Evolutionary conservation across 257 asterid species (phyloP), one percentile per base, ranked within the genome.

Genomic region (Capsicum pubescens): DNA sequence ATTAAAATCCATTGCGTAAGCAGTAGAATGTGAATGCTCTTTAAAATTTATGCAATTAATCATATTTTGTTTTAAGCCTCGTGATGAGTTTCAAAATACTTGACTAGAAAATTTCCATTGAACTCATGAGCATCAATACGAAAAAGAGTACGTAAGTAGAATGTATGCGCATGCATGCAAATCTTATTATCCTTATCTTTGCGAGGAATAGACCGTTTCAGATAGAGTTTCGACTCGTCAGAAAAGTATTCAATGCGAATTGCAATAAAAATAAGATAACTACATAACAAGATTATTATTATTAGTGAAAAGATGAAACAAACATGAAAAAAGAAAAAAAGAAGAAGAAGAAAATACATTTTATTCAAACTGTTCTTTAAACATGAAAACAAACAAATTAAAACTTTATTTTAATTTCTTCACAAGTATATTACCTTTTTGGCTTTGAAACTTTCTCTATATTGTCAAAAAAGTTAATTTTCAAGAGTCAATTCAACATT

Each of bases 401-500:
- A 46, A 72, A 71, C 10, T 6, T 17, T 70, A 9, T 44, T 48
- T 46, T 2, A 19, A 63, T 42, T 4, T 46, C 42, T 46, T 11
- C 59, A 46, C 59, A 19, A 36, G 32, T 67, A 66, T 35, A 48
- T 19, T 64, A 26, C 80, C 42, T 26, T 19, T 72, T 19, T 48
- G 12, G 80, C 42, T 52, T 48, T 72, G 59, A 48, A 19, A 46
- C 59, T 46, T 72, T 52, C 42, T 72, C 42, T 3, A 19, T 3
- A 67, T 19, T 72, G n/a, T 48, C 42, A 39, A 26, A 26, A 71
- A 48, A 54, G 80, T 9, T 70, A 9, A 70, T 70, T 39, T 44
- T 72, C 80, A 72, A 72, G 42, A 46, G 59, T 44, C 80, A 71
- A 71, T 8, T 44, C 55, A 69, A 39, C 44, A 39, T 39, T 39